Base-by-base conservation (phyloP, 139 green algal species). In the Nannochloris sp. region DNA sequence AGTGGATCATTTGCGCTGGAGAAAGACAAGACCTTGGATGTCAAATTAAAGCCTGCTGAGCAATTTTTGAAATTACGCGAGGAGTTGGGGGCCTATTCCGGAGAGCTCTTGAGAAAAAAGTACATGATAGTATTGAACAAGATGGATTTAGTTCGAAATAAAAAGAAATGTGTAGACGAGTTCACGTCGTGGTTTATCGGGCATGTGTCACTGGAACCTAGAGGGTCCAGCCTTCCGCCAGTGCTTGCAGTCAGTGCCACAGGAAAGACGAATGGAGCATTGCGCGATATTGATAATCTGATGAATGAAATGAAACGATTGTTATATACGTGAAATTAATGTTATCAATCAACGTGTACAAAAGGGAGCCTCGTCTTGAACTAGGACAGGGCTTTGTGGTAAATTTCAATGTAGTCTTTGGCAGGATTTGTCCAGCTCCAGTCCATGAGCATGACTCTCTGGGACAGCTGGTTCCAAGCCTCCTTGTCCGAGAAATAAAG, bases 371-470 rank as follows among this genome's bases (percentile, higher is more conserved):
- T 62, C 83, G 84, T 26, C 33, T 8, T 40, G 11, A 40, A 40
- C 33, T 40, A 40, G 33, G 33, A 40, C 33, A 83, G 65, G 1
- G 87, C 85, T 59, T 83, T 84, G 76, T 96, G 90, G 75, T 98
- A 99, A 4, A 99, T 80, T 74, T 97, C 88, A 4, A 98, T 76
- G 73, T 99, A 99, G 63, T 97, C 92, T 10, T 93, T 67, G 0
- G 92, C 88, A 1, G 93, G 93, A 17, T 76, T 76, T 72, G 85
- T 84, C 93, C 93, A 99, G 63, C 63, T 85, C 91, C 91, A 98
- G 77, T 99, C 93, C 62, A 94, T 80, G 30, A 69, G 31, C 88
- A 95, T 95, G 48, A 79, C 69, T 0, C 69, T 45, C 36, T 53
- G 31, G n/a, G 66, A 53, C 65, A 95, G 76, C 36, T 69, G 37